Evolutionary conservation across 495 filamentous ascomycete genomes (phyloP).

Genomic region (Xylaria venustula): DNA sequence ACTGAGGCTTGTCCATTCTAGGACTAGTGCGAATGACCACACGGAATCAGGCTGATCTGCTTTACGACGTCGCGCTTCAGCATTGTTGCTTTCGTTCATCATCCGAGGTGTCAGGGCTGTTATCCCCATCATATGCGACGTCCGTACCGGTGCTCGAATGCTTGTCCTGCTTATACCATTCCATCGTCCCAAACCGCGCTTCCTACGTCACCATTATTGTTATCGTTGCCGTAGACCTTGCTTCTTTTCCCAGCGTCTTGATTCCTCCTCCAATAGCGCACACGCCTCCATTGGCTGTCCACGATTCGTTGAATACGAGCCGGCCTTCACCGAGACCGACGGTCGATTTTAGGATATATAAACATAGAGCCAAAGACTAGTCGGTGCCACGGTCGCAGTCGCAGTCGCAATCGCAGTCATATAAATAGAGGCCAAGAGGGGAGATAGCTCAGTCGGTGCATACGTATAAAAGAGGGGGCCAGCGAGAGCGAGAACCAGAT

Average conservation of each 20-base stretch:
- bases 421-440: background rate
- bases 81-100: conserved; percentile 10
- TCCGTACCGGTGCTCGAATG: background rate
- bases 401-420: background rate
- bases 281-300: conserved; percentile 1
- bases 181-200: background rate
- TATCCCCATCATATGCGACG: conserved; percentile 5
- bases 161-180: background rate
- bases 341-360: conserved; percentile 16
- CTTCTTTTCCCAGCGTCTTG: conserved; percentile 1
- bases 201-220: background rate
- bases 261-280: conserved; percentile 5
- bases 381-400: too few species aligned
- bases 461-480: conserved; percentile 12
- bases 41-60: conserved; percentile 15
- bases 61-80: conserved; percentile 16
- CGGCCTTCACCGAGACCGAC: conserved; percentile 7
- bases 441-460: conserved; percentile 17
- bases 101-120: conserved; percentile 5
- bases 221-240: conserved; percentile 11
- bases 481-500: background rate
- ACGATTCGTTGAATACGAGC: conserved; percentile 1
- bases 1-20: background rate
- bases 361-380: conserved; percentile 8
- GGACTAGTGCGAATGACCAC: conserved; percentile 9